These are phyloP conservation scores for Cymodocea nodosa DNA, from an alignment of 116 monocot genomes.

Conservation along the genomic window DNA sequence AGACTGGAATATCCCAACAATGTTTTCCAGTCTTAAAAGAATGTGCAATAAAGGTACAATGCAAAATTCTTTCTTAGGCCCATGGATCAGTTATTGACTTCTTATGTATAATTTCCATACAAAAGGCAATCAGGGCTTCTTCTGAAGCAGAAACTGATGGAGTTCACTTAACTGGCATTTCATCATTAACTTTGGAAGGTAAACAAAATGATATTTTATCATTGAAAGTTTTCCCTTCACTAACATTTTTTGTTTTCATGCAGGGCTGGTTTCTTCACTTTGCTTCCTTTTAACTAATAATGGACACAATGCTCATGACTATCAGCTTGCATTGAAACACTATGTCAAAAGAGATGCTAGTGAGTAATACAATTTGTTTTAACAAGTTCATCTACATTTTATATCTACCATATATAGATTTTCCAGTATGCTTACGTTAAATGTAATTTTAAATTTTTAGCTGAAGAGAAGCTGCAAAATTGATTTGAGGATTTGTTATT, in stretches of 20 bases:
- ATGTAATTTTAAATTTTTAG: too few species aligned
- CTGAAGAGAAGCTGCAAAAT: too few species aligned
- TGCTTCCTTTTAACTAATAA: constrained; percentile 58
- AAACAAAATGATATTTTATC: background rate
- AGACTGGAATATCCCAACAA: constrained; percentile 62
- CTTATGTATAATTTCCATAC: constrained; percentile 6
- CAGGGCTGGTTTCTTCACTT: constrained; percentile 72
- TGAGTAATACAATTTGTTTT: constrained; percentile 1
- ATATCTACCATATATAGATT: too few species aligned
- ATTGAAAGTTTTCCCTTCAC: background rate
- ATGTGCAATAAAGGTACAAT: constrained; percentile 75
- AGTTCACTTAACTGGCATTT: constrained; percentile 55
- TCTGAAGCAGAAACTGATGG: constrained; percentile 45
- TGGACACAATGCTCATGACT: constrained; percentile 65
- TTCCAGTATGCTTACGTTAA: too few species aligned
- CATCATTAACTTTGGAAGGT: constrained; percentile 64
- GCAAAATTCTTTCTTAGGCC: background rate
- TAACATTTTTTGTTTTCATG: constrained; percentile 9
- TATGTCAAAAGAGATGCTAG: constrained; percentile 58
- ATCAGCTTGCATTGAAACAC: constrained; percentile 73
- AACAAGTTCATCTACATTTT: too few species aligned
- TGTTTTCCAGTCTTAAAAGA: constrained; percentile 69
- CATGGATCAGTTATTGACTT: background rate
- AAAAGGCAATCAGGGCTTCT: constrained; percentile 85
- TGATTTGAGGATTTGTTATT: too few species aligned